Base-by-base conservation (phyloP, 495 filamentous ascomycete genomes). In the Tuber borchii region DNA sequence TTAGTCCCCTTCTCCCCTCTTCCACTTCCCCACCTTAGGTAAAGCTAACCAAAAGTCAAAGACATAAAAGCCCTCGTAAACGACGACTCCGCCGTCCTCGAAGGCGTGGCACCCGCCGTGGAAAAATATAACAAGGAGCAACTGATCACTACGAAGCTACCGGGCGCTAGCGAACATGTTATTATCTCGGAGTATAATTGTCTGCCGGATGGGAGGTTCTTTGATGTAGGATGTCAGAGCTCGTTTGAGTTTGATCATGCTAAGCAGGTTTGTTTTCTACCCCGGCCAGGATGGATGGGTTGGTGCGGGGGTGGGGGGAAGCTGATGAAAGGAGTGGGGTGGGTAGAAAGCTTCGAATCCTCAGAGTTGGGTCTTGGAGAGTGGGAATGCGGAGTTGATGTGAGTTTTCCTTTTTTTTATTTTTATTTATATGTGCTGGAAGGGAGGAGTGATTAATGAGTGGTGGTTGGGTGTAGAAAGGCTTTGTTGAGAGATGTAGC, bases 71-170 rank as follows among this genome's bases (percentile, higher is more conserved):
- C 89, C 71, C 87, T 99, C 56, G 94, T 92, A 26, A 85, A 87
- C 83, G 90, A 94, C 79, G 90, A 89, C 40, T 89, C 90, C 16
- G 86, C 87, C 70, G 84, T 95, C 61, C 84, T 94, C 42, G 83
- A 88, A 73, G 89, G 91, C 56, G 90, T 97, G 17, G 87, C 85
- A 7, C 93, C 93, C 4, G 94, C 95, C 0, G 95, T 97, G 85
- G 88, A 94, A 85, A 92, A 91, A 84, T 97, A 99, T 88, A 98
- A 97, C 82, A 94, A 97, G 84, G 91, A 93, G 84, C 96, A 99
- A 84, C 91, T 97, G 83, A 85, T 90, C 43, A 92, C 92, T 14
- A 90, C 92, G 72, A 97, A 97, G 86, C 89, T 98, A 20, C 95
- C 95, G 8, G 93, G 93, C 17, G 88, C 91, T 74, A 93, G 90